Evolutionary conservation across 768 basidiomycete species (phyloP).

Genomic region (Trametopsis cervina): DNA sequence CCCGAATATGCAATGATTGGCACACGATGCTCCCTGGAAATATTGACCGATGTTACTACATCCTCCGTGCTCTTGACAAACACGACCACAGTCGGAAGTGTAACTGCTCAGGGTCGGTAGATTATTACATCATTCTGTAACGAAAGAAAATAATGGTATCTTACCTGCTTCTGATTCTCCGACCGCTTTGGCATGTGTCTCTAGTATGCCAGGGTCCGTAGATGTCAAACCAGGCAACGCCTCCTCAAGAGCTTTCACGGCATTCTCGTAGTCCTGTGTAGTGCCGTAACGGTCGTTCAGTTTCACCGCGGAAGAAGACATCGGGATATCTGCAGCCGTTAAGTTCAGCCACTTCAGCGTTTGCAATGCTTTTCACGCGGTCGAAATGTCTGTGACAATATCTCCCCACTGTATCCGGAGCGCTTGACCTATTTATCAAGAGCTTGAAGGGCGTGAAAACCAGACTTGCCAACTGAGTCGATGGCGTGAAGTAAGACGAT

Average conservation of each 20-base stretch:
- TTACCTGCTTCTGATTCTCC: conserved; percentile 46
- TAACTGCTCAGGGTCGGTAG: conserved; percentile 22
- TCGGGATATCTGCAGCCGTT: neutral
- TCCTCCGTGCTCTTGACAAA: conserved; percentile 71
- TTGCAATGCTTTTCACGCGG: no score
- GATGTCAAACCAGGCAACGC: conserved; percentile 38
- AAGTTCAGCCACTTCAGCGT: neutral
- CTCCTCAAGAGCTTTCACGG: conserved; percentile 41
- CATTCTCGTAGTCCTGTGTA: conserved; percentile 42
- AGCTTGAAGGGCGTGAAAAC: no score
- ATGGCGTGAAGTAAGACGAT: no score
- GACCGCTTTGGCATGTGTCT: conserved; percentile 46
- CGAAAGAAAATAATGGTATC: neutral
- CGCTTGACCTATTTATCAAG: no score
- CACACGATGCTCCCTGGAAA: conserved; percentile 68
- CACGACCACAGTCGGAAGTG: conserved; percentile 52
- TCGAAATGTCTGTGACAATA: neutral
- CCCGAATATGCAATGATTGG: conserved; percentile 77
- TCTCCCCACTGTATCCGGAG: no score
- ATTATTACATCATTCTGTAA: neutral
- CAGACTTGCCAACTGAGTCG: no score
- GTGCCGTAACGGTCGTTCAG: conserved; percentile 37
- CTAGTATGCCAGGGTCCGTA: conserved; percentile 45
- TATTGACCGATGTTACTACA: conserved; percentile 70
- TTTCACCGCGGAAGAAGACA: neutral